These are phyloP conservation scores for Alternaria panax DNA, from an alignment of 2,329 filamentous ascomycete genomes.

Conservation along the genomic window DNA sequence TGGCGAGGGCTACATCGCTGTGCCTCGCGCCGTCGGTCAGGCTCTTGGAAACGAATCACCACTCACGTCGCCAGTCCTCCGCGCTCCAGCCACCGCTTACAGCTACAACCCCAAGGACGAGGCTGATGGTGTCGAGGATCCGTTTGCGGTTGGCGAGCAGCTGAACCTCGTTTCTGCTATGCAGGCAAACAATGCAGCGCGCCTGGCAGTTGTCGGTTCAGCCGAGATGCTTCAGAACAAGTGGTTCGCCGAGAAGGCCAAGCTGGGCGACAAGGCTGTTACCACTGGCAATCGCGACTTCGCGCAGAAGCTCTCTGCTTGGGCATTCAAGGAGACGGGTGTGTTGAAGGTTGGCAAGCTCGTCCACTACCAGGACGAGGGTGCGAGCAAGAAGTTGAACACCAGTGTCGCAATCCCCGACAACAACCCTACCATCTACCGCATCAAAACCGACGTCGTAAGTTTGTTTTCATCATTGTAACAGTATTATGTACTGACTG, in stretches of 20 bases:
- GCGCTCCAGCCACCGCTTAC: constrained; percentile 85
- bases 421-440: constrained; percentile 85
- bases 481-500: constrained; percentile 11
- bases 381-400: constrained; percentile 59
- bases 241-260: constrained; percentile 85
- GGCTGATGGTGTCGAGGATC: constrained; percentile 73
- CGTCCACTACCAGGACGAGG: constrained; percentile 72
- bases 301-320: constrained; percentile 83
- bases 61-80: constrained; percentile 80
- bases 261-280: constrained; percentile 61
- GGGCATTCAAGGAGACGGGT: constrained; percentile 94
- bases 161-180: constrained; percentile 83
- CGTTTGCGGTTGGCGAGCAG: constrained; percentile 85
- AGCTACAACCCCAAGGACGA: constrained; percentile 94
- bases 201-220: constrained; percentile 84
- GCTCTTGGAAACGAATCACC: constrained; percentile 77
- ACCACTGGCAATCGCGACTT: constrained; percentile 84
- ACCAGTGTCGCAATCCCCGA: constrained; percentile 51
- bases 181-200: constrained; percentile 92
- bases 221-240: constrained; percentile 85
- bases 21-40: constrained; percentile 83
- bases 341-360: constrained; percentile 85
- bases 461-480: constrained; percentile 52
- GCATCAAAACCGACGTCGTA: constrained; percentile 96
- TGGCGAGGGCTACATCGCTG: constrained; percentile 74